Evolutionary conservation across 148 eudicot genomes (phyloP).

Genomic region (Beta vulgaris): DNA sequence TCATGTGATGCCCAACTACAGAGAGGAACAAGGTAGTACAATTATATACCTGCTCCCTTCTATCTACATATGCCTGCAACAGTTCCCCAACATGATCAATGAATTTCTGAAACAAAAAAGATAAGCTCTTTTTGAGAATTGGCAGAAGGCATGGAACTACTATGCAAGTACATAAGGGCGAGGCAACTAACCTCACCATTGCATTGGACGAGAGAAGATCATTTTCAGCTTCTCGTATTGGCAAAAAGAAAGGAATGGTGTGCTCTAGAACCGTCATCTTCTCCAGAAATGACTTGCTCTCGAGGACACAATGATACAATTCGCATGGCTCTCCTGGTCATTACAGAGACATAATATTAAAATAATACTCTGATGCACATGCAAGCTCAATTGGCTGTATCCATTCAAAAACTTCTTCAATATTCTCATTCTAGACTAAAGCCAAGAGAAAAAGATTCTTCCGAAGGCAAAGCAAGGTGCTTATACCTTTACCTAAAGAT

Average conservation of each 20-base stretch:
- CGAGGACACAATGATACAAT: slow-evolving; percentile 81
- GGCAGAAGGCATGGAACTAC: slow-evolving; percentile 7
- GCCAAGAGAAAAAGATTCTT: background rate
- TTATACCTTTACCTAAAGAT: background rate
- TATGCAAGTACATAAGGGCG: slow-evolving; percentile 22
- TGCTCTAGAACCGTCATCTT: slow-evolving; percentile 98
- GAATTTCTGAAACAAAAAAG: slow-evolving; percentile 63
- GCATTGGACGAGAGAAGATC: slow-evolving; percentile 95
- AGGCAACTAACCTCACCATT: slow-evolving; percentile 65
- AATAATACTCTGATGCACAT: background rate
- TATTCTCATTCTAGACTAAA: background rate
- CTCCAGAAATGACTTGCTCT: slow-evolving; percentile 97
- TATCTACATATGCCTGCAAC: slow-evolving; percentile 92
- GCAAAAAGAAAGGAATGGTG: slow-evolving; percentile 94
- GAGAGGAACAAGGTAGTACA: background rate
- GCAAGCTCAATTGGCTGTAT: slow-evolving; percentile 2
- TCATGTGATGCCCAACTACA: background rate
- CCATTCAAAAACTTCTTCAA: background rate
- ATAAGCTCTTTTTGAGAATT: slow-evolving; percentile 14
- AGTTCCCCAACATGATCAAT: slow-evolving; percentile 91
- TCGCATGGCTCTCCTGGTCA: slow-evolving; percentile 91
- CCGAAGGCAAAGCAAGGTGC: background rate
- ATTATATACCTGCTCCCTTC: slow-evolving; percentile 80
- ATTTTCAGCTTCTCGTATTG: slow-evolving; percentile 87
- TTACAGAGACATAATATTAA: slow-evolving; percentile 12